Evolutionary conservation across 75 land plant genomes (phyloP), one percentile per base, ranked within the genome.

Genomic region (Gnetum montanum): DNA sequence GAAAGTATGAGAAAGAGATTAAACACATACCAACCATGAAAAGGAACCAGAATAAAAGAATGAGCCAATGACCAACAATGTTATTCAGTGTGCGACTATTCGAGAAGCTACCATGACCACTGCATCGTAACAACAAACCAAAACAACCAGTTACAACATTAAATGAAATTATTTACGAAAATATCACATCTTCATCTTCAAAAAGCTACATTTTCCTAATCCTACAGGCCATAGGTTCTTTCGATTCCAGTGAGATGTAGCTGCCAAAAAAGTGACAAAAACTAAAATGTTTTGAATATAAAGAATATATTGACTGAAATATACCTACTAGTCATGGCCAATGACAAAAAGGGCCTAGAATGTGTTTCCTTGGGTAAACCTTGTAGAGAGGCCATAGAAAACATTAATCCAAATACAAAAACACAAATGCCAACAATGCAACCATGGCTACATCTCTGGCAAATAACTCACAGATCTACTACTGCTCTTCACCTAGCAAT

Each of bases 61-160:
- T 91, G 97, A 15, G 79, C 64, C 36, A 91, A 59, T 84, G 97
- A 19, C 97, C 97, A 12, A 84, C 71, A 1, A 88, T 57, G 57
- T 66, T 75, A 53, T 91, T 91, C 31, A 91, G 61, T 35, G 37
- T 65, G 19, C 59, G 69, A 62, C 62, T 77, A 49, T 71, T 70
- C 7, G 97, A 91, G 61, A 91, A 91, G 68, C 97, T 91, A 29
- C 97, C 97, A 69, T 91, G 97, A 4, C 97, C 94, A 78, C 97
- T 90, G 74, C 73, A 62, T 28, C 25, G 11, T 44, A 41, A 41
- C 43, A 53, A 33, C 34, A 13, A 40, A 16, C 43, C n/a, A 40
- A 15, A 41, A 41, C 1, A 8, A 41, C n/a, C 43, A 41, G 13
- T 3, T n/a, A n/a, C n/a, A n/a, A n/a, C n/a, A n/a, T n/a, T n/a